These are phyloP conservation scores for Lactarius pseudohatsudake DNA, from an alignment of 768 basidiomycete species.

Conservation along the genomic window DNA sequence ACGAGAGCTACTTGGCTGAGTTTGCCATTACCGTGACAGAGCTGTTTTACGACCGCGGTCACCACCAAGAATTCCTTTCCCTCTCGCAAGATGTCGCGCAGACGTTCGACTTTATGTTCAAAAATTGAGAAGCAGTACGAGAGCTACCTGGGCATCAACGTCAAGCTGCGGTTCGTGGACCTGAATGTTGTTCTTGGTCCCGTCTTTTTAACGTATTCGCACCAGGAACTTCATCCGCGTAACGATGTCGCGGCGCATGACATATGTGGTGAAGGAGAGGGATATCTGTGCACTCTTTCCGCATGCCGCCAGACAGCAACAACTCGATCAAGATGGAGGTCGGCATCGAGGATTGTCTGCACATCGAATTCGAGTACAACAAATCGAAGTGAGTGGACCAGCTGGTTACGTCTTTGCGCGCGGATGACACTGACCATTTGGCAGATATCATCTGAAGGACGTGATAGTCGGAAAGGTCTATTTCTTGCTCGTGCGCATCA, in stretches of 20 bases:
- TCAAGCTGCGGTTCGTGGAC: constrained; percentile 80
- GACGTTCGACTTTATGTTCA: constrained; percentile 95
- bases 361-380: constrained; percentile 99
- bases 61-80: too few species aligned
- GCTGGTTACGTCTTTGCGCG: constrained; percentile 34
- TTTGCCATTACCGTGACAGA: too few species aligned
- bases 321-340: constrained; percentile 99
- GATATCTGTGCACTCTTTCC: constrained; percentile 97
- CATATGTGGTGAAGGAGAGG: constrained; percentile 89
- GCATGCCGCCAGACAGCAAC: constrained; percentile 97
- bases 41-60: constrained; percentile 36
- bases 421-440: too few species aligned
- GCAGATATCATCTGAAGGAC: constrained; percentile 96
- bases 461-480: constrained; percentile 99
- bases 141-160: constrained; percentile 97
- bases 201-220: constrained; percentile 7
- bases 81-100: constrained; percentile 82
- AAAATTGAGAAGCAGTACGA: constrained; percentile 99
- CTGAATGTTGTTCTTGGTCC: not conserved
- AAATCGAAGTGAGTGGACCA: constrained; percentile 76
- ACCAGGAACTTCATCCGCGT: constrained; percentile 89
- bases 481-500: constrained; percentile 97
- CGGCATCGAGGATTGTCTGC: constrained; percentile 97
- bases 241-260: constrained; percentile 86
- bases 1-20: constrained; percentile 95